Evolutionary conservation across 352 stramenopile species (phyloP), one percentile per base, ranked within the genome.

Genomic region (Phytophthora megakarya): DNA sequence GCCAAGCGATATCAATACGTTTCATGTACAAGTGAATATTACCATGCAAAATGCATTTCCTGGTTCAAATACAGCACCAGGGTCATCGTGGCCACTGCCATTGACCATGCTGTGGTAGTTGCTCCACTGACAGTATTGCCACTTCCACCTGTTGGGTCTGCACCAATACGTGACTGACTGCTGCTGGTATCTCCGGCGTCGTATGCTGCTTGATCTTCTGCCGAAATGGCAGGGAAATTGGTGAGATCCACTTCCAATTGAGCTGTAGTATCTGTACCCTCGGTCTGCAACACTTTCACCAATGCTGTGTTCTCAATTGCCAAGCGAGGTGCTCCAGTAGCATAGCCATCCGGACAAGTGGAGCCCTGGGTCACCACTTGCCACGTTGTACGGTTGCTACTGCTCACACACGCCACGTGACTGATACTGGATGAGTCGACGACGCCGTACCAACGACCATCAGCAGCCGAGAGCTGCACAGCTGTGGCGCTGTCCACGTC

Each of bases 381-480:
- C 80, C 80, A 89, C 22, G 46, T 53, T 16, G 58, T 70, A 35
- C 78, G 80, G 44, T 80, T 73, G 49, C 52, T 82, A 8, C 55
- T 70, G n/a, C 72, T 80, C 18, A 86, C 80, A 35, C 80, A 89
- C n/a, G 80, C 80, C n/a, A 81, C 67, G 48, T 75, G 69, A 25
- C 45, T 51, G 50, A 85, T 88, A n/a, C 59, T 68, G 1, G 73
- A 70, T 38, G 70, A 62, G 45, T 78, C 70, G 0, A 45, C 33
- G 5, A 81, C 72, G 40, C 80, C 78, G 53, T 83, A 85, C 80
- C 80, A 89, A 13, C 76, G 69, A 12, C 80, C 80, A 53, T 89
- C 76, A 2, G 61, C 63, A 15, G 72, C 72, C 5, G 76, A 85
- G 39, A 89, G 56, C 61, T 81, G 63, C 19, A 76, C 80, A 9